These are phyloP conservation scores for Camelina sativa DNA, from an alignment of 345 rosid species.

Conservation along the genomic window DNA sequence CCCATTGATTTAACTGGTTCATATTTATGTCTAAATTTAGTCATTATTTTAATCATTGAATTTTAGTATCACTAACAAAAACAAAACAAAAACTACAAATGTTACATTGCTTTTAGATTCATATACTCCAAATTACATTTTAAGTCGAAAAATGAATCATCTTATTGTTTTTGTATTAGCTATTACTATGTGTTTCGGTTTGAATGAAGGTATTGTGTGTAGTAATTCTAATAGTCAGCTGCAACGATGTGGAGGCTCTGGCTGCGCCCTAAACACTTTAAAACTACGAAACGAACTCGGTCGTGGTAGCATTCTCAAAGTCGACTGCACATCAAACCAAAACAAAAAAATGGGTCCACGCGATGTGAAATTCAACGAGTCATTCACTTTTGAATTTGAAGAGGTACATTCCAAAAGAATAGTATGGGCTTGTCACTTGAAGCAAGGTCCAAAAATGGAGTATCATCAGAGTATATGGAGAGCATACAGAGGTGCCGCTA, in stretches of 20 bases:
- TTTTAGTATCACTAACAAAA: not conserved
- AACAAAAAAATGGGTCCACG: not conserved
- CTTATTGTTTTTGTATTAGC: not conserved
- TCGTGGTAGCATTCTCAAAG: not conserved
- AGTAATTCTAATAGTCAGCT: not conserved
- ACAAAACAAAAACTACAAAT: not conserved
- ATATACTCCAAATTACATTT: not conserved
- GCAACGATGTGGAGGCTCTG: not conserved
- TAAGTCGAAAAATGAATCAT: not conserved
- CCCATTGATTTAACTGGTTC: not conserved
- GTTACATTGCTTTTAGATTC: not conserved
- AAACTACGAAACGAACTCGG: constrained; percentile 2
- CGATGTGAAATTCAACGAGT: not conserved
- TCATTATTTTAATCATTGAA: not conserved
- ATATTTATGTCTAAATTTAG: constrained; percentile 1
- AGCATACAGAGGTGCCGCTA: not conserved
- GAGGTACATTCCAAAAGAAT: not conserved
- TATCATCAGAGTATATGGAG: not conserved
- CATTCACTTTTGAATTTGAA: not conserved
- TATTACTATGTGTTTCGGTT: constrained; percentile 18
- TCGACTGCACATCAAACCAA: constrained; percentile 17
- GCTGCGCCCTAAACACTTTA: not conserved
- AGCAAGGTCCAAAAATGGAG: not conserved
- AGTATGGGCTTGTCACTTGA: constrained; percentile 26
- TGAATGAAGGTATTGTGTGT: constrained; percentile 21